Percentiles rank a stretch among this genome's conserved stretches.
These are phyloP conservation scores for Fusarium clavum DNA, from an alignment of 2,329 filamentous ascomycete genomes.

Conservation along the genomic window DNA sequence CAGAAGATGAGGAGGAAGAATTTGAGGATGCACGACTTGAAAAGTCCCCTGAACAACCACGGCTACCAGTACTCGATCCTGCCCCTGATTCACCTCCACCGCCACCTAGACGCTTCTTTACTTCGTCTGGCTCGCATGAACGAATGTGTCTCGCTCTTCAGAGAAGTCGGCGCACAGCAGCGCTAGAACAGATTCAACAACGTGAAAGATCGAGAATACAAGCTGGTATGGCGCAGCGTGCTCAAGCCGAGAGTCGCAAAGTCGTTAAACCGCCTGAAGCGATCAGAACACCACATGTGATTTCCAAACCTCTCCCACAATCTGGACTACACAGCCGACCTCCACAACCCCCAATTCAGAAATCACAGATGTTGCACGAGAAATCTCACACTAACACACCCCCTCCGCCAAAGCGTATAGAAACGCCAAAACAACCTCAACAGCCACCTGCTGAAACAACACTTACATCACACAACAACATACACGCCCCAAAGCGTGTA, in stretches of 20 bases:
- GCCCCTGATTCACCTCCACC: constrained; percentile 21
- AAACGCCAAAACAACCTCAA: background rate
- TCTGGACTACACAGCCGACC: background rate
- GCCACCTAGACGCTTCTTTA: constrained; percentile 51
- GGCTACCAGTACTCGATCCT: constrained; percentile 26
- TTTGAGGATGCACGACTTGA: constrained; percentile 28
- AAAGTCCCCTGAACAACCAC: constrained; percentile 18
- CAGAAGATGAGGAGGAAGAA: constrained; percentile 28
- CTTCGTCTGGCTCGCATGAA: constrained; percentile 52
- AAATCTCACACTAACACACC: background rate
- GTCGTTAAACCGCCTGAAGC: background rate
- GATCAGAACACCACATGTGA: background rate
- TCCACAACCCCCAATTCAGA: background rate
- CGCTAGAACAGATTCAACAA: constrained; percentile 46
- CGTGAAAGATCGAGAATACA: constrained; percentile 43
- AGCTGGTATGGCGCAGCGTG: constrained; percentile 29
- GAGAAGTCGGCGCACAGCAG: constrained; percentile 52
- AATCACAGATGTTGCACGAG: background rate
- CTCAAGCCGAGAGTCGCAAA: constrained; percentile 21
- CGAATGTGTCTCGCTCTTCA: constrained; percentile 51
- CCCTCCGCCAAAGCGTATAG: background rate
- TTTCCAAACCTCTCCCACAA: background rate
- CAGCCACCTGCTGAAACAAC: background rate
- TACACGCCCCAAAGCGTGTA: background rate
- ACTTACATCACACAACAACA: background rate